Percentiles rank a stretch among this genome's conserved stretches.
Evolutionary conservation across 2,329 filamentous ascomycete genomes (phyloP).

Genomic region (Trichoderma aggressivum): DNA sequence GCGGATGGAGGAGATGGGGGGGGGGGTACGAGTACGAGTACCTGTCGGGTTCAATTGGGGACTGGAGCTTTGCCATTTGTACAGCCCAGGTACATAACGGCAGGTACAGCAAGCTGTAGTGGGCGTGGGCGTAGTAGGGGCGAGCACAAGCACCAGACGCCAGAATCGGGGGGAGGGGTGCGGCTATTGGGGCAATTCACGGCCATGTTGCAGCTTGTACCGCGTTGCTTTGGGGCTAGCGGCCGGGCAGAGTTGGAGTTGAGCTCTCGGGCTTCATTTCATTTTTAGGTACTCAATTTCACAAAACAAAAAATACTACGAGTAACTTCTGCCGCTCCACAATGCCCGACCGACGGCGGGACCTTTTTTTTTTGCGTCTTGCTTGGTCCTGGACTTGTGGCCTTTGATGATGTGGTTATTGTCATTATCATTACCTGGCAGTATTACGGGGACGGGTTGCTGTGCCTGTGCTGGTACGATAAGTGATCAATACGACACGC

Average conservation of each 20-base stretch:
- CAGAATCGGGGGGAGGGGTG: background rate
- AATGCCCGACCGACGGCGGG: background rate
- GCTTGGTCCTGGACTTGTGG: background rate
- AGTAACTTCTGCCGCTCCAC: constrained; percentile 10
- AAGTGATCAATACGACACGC: background rate
- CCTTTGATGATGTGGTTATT: background rate
- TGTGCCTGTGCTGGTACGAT: background rate
- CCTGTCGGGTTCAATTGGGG: background rate
- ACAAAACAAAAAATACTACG: constrained; percentile 3
- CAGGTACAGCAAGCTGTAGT: background rate
- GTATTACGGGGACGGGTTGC: background rate
- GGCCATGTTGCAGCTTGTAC: constrained; percentile 13
- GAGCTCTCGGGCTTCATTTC: background rate
- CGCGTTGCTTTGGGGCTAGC: constrained; percentile 8
- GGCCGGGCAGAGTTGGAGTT: background rate
- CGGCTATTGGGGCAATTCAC: background rate
- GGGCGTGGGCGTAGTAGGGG: background rate
- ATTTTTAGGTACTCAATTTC: background rate
- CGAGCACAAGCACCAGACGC: background rate
- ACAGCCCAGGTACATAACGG: background rate
- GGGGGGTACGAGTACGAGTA: background rate
- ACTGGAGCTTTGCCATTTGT: background rate
- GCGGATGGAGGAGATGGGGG: background rate
- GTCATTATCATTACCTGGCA: background rate
- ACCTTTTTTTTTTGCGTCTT: background rate